Evolutionary conservation across 345 rosid species (phyloP), one percentile per base, ranked within the genome.

Genomic region (Eucalyptus sp.): DNA sequence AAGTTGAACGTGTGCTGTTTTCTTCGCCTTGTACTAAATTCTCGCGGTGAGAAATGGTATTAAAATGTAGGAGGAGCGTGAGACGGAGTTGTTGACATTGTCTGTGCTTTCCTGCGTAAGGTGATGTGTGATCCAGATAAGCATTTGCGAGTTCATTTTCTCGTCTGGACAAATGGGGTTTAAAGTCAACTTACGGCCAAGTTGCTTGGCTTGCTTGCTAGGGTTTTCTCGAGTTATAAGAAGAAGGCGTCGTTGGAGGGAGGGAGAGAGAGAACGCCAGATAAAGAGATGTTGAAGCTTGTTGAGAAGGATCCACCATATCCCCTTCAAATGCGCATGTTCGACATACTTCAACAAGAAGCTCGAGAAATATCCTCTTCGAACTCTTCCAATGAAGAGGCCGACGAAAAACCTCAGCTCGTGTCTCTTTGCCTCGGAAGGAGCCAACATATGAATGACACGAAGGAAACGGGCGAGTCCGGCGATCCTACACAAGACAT

Each of bases 381-480:
- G 5, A 89, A 86, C 31, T 86, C 90, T 31, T 49, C 87, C 43
- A 41, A 84, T 27, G 89, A 87, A 76, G 71, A 81, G 10, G 92
- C 90, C 68, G 88, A 89, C 80, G 88, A 89, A 91, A 96, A 92
- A 87, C 90, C 89, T 8, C 95, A 94, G 41, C 93, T 95, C 3
- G 97, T 96, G 54, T 97, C 97, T 13, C 98, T 97, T 92, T 93
- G 93, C 48, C 96, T 97, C 13, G 99, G 99, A 87, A 95, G 94
- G 89, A 91, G 88, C 46, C 91, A 90, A 68, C 64, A 89, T 49
- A 92, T 85, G 54, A 92, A 88, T 31, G 94, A 94, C 48, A 94
- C 90, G 56, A 92, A 92, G 87, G 86, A 89, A 29, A 87, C 83
- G 15, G 90, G 31, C 68, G 87, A 88, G 52, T 89, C 29, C 50